Evolutionary conservation across 805 yeast genomes (phyloP), one percentile per base, ranked within the genome.

Genomic region (Deakozyma indianensis): DNA sequence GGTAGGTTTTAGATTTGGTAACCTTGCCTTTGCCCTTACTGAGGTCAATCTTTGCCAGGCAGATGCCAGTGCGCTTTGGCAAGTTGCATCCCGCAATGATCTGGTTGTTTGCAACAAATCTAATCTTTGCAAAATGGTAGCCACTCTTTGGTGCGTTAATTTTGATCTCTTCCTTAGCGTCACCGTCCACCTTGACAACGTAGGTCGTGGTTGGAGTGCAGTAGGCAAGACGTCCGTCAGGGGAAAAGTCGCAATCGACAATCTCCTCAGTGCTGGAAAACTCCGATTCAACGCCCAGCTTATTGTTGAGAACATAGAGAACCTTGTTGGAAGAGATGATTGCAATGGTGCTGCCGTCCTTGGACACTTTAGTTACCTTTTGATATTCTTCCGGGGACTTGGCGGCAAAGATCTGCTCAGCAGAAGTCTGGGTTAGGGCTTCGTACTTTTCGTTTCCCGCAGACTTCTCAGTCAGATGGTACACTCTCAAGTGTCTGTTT

Each of bases 221-320:
- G 49, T 75, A 82, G 41, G 80, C 73, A 51, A 85, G 64, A 53
- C 76, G 73, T 1, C 85, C 88, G 52, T 75, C 76, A 2, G 81
- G 80, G 41, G 80, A 75, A 52, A 85, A 71, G 43, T 75, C 71
- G 49, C 83, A 65, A 57, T 86, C 95, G 16, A 67, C 67, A 1
- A 86, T 71, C 47, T 68, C 74, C 47, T 74, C 71, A 5, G 38
- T 32, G 11, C 18, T 9, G 5, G 38, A 32, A n/a, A 32, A n/a
- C 55, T 71, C 77, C 53, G 68, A 70, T 40, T 67, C 70, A 47
- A 74, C 72, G 42, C 72, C 75, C 47, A 84, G 63, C 4, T 68
- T 71, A 4, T 74, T 71, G 50, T 79, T 75, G 49, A 85, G 72
- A 20, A 82, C 64, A 56, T 75, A 79, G 18, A 84, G 66, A 3